phyloP scores from a whole-genome alignment of 306 rosid genomes.

The Hylodesmum podocarpum region DNA sequence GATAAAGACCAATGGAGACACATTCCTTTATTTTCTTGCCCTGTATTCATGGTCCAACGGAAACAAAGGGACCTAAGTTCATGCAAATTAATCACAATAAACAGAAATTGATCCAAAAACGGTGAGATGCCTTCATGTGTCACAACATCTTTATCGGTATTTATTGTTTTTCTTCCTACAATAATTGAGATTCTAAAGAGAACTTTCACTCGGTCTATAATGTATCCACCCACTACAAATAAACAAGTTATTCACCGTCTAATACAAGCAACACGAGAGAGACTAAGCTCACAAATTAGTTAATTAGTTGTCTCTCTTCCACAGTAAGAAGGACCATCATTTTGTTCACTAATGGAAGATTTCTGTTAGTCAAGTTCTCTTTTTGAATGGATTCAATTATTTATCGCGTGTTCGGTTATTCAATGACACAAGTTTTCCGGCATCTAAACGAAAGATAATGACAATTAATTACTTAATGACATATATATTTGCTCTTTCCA shows the following conservation, averaged over 20 bases:
- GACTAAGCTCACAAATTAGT: background rate
- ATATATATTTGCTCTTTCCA: too few species aligned
- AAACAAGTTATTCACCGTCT: background rate
- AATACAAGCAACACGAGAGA: background rate
- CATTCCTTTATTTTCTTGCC: background rate
- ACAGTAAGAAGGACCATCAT: background rate
- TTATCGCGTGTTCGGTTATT: background rate
- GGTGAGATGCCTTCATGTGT: background rate
- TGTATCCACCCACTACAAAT: background rate
- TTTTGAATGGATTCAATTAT: background rate
- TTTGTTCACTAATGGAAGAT: background rate
- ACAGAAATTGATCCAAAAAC: background rate
- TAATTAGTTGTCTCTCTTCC: background rate
- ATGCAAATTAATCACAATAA: background rate
- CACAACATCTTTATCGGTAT: background rate
- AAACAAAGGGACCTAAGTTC: background rate
- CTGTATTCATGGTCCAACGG: background rate
- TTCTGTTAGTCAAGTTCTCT: background rate
- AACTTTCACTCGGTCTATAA: background rate
- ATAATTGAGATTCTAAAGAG: background rate
- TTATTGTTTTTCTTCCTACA: constrained; percentile 2
- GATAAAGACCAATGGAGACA: background rate
- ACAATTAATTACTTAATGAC: too few species aligned
- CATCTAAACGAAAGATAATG: too few species aligned
- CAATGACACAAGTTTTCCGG: background rate